Conservation (phyloP, 2,329 filamentous ascomycete species). For the Aspergillus transmontanensis region DNA sequence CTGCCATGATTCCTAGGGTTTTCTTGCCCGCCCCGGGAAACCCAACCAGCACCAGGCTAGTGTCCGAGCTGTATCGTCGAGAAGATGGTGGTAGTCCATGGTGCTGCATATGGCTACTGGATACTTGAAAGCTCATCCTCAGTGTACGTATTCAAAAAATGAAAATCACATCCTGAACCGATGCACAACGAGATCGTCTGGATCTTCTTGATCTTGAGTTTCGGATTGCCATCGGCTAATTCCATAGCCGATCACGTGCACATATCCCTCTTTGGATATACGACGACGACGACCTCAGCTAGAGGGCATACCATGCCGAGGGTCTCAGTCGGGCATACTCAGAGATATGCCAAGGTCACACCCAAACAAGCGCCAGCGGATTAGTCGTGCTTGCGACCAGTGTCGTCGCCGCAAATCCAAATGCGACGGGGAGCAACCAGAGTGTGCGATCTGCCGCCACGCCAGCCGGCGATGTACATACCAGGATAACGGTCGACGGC, state of each 20-base stretch:
- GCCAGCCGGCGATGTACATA: constrained; percentile 22
- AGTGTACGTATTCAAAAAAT: neutral
- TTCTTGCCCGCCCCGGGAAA: constrained; percentile 73
- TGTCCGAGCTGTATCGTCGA: neutral
- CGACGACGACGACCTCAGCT: neutral
- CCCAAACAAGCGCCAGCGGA: neutral
- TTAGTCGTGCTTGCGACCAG: constrained; percentile 39
- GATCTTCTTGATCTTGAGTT: neutral
- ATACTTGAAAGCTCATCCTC: neutral
- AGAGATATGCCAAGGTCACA: neutral
- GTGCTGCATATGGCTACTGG: neutral
- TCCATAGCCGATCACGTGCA: neutral
- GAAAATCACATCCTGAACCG: neutral
- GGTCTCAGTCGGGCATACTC: neutral
- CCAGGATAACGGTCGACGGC: constrained; percentile 33
- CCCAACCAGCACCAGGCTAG: constrained; percentile 66
- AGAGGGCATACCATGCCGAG: neutral
- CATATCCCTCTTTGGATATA: neutral
- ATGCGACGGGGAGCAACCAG: constrained; percentile 68
- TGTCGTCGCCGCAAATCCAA: constrained; percentile 68
- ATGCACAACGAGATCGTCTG: neutral
- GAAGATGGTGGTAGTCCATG: neutral
- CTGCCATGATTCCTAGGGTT: constrained; percentile 71
- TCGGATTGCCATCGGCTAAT: neutral
- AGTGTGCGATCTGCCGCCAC: constrained; percentile 62